Evolutionary conservation across 495 filamentous ascomycete species (phyloP).

Genomic region (Pseudotulostoma volvatum): DNA sequence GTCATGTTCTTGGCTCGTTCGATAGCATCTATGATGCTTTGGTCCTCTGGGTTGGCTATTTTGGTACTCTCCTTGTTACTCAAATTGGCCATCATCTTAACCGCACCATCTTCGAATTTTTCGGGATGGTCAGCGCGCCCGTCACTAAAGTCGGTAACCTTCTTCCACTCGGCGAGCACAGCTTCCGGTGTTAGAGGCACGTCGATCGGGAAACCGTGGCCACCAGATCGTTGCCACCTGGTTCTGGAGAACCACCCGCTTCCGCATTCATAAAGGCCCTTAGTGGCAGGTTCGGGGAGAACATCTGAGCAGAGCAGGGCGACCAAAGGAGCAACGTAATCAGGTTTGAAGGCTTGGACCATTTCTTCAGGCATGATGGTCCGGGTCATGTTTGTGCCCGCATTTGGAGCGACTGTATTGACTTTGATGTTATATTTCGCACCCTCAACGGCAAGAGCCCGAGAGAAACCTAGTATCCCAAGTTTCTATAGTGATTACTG

Average conservation of each 20-base stretch:
- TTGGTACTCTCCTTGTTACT: slow-evolving; percentile 47
- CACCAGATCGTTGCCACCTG: slow-evolving; percentile 86
- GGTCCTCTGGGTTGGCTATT: slow-evolving; percentile 14
- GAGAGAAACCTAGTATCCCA: slow-evolving; percentile 88
- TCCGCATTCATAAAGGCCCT: slow-evolving; percentile 88
- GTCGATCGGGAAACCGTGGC: slow-evolving; percentile 85
- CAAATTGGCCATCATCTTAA: slow-evolving; percentile 87
- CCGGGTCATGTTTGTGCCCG: slow-evolving; percentile 88
- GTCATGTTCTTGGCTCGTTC: slow-evolving; percentile 58
- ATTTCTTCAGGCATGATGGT: slow-evolving; percentile 95
- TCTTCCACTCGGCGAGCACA: slow-evolving; percentile 58
- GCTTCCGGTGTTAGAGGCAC: slow-evolving; percentile 75
- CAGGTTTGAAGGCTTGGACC: slow-evolving; percentile 98
- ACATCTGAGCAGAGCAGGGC: slow-evolving; percentile 79
- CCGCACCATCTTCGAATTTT: slow-evolving; percentile 55
- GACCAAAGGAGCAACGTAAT: slow-evolving; percentile 91
- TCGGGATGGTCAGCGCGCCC: slow-evolving; percentile 80
- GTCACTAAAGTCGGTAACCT: slow-evolving; percentile 78
- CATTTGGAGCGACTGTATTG: slow-evolving; percentile 97
- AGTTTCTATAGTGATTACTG: slow-evolving; percentile 36
- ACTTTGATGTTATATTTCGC: slow-evolving; percentile 96
- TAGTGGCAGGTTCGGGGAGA: slow-evolving; percentile 66
- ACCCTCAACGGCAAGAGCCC: slow-evolving; percentile 83
- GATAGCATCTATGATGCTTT: slow-evolving; percentile 49
- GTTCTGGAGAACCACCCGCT: slow-evolving; percentile 87